These are phyloP conservation scores for Pseudocercospora crystallina DNA, from an alignment of 2,329 filamentous ascomycete species.

Conservation along the genomic window DNA sequence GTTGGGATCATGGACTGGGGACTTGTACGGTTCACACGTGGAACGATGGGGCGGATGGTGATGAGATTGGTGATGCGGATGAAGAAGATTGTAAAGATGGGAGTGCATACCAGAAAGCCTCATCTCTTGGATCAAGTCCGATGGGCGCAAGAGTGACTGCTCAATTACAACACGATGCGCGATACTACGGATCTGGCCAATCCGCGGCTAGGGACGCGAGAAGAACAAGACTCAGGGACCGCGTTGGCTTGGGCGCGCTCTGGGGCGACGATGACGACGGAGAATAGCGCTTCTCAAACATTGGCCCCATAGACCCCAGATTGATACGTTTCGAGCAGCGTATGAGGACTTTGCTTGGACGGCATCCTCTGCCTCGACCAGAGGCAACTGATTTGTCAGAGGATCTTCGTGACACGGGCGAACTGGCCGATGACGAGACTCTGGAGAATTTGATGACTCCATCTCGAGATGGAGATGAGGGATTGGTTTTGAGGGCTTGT, in stretches of 20 bases:
- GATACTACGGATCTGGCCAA: constrained; percentile 39
- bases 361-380: too few species aligned
- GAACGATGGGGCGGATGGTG: constrained; percentile 60
- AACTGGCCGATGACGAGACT: too few species aligned
- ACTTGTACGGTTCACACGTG: constrained; percentile 78
- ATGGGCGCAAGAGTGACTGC: constrained; percentile 64
- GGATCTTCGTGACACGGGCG: too few species aligned
- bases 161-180: constrained; percentile 52
- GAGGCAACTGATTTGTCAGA: too few species aligned
- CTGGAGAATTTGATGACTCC: too few species aligned
- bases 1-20: constrained; percentile 68
- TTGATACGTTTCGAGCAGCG: too few species aligned
- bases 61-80: constrained; percentile 57
- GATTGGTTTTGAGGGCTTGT: too few species aligned
- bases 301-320: too few species aligned
- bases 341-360: too few species aligned
- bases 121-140: constrained; percentile 28
- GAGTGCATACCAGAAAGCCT: constrained; percentile 34
- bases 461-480: too few species aligned
- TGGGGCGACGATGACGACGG: constrained; percentile 28
- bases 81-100: constrained; percentile 17
- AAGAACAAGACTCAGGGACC: constrained; percentile 25
- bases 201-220: constrained; percentile 2
- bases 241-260: constrained; percentile 29
- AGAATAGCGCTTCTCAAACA: too few species aligned